Percentiles rank a stretch among this genome's conserved stretches.
Conservation (phyloP, 1,284 basidiomycete genomes). For the Leucoagaricus sp. region DNA sequence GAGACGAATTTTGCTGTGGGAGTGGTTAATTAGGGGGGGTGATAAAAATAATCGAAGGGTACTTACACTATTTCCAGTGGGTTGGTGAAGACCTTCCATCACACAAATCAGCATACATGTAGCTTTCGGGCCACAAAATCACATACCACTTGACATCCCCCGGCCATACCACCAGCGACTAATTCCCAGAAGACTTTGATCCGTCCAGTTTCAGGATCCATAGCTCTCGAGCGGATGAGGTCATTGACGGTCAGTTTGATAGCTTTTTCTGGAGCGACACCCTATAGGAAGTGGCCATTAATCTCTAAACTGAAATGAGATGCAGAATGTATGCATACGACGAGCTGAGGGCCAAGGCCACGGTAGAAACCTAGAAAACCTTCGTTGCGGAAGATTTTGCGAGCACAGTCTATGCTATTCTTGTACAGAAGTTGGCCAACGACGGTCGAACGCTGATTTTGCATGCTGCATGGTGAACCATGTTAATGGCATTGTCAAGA, state of each 20-base stretch:
- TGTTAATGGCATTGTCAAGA: not conserved
- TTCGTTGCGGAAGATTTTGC: conserved; percentile 94
- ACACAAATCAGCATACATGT: not conserved
- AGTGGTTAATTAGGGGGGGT: conserved; percentile 3
- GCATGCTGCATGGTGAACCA: conserved; percentile 63
- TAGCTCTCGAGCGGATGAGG: conserved; percentile 80
- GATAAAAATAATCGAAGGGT: conserved; percentile 14
- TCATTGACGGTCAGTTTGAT: conserved; percentile 98
- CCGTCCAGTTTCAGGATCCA: conserved; percentile 92
- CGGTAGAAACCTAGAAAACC: conserved; percentile 96
- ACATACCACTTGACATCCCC: conserved; percentile 96
- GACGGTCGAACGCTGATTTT: conserved; percentile 95
- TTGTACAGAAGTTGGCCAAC: conserved; percentile 94
- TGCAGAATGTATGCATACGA: conserved; percentile 53
- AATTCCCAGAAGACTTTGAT: conserved; percentile 90
- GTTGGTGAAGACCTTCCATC: conserved; percentile 85
- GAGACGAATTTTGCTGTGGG: conserved; percentile 87
- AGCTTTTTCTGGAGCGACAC: conserved; percentile 98
- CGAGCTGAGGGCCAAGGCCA: conserved; percentile 92
- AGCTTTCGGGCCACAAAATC: not conserved
- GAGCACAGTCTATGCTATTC: conserved; percentile 92
- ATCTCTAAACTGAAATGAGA: not conserved
- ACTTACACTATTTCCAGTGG: conserved; percentile 90
- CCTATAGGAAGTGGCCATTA: conserved; percentile 49
- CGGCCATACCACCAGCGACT: conserved; percentile 89